Base-by-base conservation (phyloP, 2,329 filamentous ascomycete species). In the Aureobasidium uvarum region DNA sequence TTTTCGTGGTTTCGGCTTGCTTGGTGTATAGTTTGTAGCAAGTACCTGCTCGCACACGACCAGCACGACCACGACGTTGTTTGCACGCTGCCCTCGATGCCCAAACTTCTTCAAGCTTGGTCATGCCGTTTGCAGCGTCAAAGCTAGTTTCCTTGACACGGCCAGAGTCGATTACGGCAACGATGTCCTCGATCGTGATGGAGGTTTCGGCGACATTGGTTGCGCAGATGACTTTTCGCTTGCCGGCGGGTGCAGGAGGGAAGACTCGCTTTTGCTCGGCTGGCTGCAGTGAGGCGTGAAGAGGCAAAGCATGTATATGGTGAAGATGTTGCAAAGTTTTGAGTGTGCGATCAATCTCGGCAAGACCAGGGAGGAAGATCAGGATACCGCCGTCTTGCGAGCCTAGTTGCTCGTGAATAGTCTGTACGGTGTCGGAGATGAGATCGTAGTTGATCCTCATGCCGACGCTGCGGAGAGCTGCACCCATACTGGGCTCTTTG, bases 121-220 rank as follows among this genome's bases (percentile, higher is more conserved):
- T 89, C 88, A 98, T 96, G 74, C 96, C 96, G 74, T 89, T 96
- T 68, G 89, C 85, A 0, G 92, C 86, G 74, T 98, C 95, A 72
- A 93, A 98, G 74, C 91, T 94, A 0, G 93, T 99, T 77, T 99
- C 94, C 74, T 99, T 99, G 67, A 99, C 95, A 62, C 92, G 88
- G 33, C 95, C 95, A 13, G 90, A 95, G 75, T 99, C 95, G 68
- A 99, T 94, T 52, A 99, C 95, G 2, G 91, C 94, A 2, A 98
- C 90, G 62, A 99, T 91, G 74, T 99, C 95, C 74, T 97, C 93
- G 67, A 99, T 99, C 0, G 95, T 99, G 75, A 99, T 98, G 2
- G 95, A 98, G 0, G 95, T 99, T 76, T 99, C 95, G 1, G 95
- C 95, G 2, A 99, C 94, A 72, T 99, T 99, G 51, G 95, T 99